Percentiles rank a stretch among this genome's conserved stretches.
phyloP scores from a whole-genome alignment of 2,329 filamentous ascomycete species.

The Ophiostoma australiae region DNA sequence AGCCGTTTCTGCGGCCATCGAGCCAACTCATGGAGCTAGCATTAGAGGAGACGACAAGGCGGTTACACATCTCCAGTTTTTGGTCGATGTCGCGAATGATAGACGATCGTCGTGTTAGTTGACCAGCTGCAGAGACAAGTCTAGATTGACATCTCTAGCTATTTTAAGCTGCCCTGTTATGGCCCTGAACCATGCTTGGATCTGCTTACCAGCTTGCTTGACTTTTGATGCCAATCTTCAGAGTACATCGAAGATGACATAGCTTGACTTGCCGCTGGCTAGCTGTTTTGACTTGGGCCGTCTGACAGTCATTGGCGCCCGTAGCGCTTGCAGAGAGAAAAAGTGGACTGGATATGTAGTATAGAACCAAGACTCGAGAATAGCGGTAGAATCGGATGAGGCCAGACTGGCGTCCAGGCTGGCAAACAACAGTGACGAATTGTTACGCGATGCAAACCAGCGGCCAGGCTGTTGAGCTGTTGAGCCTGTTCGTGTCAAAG shows the following conservation, averaged over 20 bases:
- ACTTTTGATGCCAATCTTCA: not conserved
- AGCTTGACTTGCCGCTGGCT: not conserved
- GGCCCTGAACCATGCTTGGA: not conserved
- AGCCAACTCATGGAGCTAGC: not conserved
- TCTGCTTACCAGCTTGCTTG: not conserved
- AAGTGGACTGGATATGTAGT: not conserved
- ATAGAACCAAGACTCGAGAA: not conserved
- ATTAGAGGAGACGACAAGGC: not conserved
- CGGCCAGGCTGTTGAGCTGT: not conserved
- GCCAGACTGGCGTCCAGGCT: not conserved
- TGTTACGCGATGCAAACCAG: not conserved
- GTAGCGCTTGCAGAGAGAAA: not conserved
- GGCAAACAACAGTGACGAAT: not conserved
- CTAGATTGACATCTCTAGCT: not conserved
- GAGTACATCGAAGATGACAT: not conserved
- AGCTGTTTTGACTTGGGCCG: not conserved
- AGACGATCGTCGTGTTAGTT: not conserved
- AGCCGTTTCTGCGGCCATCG: not conserved
- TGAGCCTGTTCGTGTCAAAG: not conserved
- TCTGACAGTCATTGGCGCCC: not conserved
- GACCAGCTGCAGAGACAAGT: not conserved
- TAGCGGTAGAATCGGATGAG: not conserved
- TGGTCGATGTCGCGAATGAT: not conserved
- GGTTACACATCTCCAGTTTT: conserved; percentile 7
- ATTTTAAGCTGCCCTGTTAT: not conserved